phyloP scores from a whole-genome alignment of 495 filamentous ascomycete species.

The Hyphodiscus hymeniophilus region DNA sequence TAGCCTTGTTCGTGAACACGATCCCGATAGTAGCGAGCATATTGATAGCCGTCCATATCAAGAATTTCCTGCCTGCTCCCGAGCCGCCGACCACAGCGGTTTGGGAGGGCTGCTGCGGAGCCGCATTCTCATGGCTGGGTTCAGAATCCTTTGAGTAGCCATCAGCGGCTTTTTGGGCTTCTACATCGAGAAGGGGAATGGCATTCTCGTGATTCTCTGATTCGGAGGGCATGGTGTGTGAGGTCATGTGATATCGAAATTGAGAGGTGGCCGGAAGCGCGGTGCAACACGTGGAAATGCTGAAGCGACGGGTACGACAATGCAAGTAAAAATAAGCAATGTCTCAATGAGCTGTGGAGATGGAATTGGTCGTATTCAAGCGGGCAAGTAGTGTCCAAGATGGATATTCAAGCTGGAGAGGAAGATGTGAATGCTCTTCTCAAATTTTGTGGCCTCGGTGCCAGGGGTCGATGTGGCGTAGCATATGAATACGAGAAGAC shows the following conservation, averaged over 20 bases:
- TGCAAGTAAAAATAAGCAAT: too few species aligned
- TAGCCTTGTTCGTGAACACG: constrained; percentile 46
- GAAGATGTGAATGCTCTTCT: too few species aligned
- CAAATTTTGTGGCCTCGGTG: too few species aligned
- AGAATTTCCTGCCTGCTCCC: constrained; percentile 17
- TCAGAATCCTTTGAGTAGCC: constrained; percentile 2
- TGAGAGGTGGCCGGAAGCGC: neutral
- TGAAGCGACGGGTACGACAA: too few species aligned
- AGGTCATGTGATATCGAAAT: constrained; percentile 5
- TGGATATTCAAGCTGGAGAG: too few species aligned
- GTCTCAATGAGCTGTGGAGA: too few species aligned
- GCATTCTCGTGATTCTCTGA: constrained; percentile 6
- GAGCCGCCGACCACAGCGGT: neutral
- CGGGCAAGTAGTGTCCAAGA: too few species aligned
- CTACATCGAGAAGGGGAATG: constrained; percentile 15
- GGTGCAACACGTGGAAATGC: too few species aligned
- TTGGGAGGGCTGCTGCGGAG: neutral
- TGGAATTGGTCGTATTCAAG: too few species aligned
- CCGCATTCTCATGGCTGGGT: neutral
- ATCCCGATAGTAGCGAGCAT: constrained; percentile 31
- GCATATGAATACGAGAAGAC: too few species aligned
- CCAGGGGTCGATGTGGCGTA: too few species aligned
- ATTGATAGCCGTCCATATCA: constrained; percentile 28
- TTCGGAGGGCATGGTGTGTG: constrained; percentile 1
- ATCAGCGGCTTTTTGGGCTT: constrained; percentile 2